Percentiles rank a stretch among this genome's conserved stretches.
Evolutionary conservation across 495 filamentous ascomycete species (phyloP).

Genomic region (Lasiosphaeria hispida): DNA sequence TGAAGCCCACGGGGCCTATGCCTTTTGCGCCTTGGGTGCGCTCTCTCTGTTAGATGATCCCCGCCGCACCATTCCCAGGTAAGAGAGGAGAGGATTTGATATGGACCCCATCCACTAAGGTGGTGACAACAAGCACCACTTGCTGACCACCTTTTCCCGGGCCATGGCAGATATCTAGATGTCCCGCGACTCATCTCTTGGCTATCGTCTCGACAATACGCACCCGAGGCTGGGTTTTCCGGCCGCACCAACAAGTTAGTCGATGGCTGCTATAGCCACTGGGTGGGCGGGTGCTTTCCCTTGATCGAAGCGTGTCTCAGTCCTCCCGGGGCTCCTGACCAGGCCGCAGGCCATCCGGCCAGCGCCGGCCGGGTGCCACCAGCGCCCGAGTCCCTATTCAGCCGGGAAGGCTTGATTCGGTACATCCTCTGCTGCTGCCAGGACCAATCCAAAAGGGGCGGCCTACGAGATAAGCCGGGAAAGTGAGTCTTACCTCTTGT

Average conservation of each 20-base stretch:
- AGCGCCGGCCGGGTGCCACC: conserved; percentile 14
- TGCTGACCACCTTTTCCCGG: conserved; percentile 6
- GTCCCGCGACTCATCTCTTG: conserved; percentile 74
- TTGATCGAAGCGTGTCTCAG: conserved; percentile 76
- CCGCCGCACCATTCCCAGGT: conserved; percentile 65
- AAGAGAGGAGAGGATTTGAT: conserved; percentile 8
- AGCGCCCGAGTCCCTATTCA: conserved; percentile 58
- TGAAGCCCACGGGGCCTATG: conserved; percentile 95
- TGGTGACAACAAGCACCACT: conserved; percentile 16
- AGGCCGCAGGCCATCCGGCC: conserved; percentile 16
- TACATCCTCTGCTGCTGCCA: conserved; percentile 92
- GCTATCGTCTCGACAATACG: conserved; percentile 85
- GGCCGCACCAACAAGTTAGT: conserved; percentile 98
- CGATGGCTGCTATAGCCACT: conserved; percentile 96
- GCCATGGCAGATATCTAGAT: conserved; percentile 64
- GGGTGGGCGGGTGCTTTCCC: conserved; percentile 93
- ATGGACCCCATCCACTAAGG: conserved; percentile 11
- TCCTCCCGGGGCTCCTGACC: background rate
- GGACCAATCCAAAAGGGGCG: conserved; percentile 62
- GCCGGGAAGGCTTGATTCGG: conserved; percentile 75
- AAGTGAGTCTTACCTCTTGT: conserved; percentile 58
- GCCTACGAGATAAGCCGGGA: conserved; percentile 89
- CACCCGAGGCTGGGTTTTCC: conserved; percentile 85
- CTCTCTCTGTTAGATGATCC: conserved; percentile 80
- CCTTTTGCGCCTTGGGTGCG: conserved; percentile 89